Evolutionary conservation across 805 yeast species (phyloP), one percentile per base, ranked within the genome.

Genomic region (Ogataea corticis): DNA sequence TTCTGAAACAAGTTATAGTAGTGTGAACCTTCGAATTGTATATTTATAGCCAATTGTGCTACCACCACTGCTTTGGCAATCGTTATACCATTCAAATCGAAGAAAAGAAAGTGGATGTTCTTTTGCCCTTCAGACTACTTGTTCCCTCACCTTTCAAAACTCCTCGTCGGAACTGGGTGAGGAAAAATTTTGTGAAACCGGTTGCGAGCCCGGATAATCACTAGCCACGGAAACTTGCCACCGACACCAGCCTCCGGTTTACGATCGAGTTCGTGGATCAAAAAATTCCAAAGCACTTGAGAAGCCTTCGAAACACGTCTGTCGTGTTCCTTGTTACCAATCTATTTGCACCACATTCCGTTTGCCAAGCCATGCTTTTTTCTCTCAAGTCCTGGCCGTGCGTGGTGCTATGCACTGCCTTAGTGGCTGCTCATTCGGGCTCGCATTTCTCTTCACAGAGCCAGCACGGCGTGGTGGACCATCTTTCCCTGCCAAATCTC

Each of bases 401-500:
- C 15, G 28, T 21, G 30, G 41, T 16, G 17, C 40, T 32, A 2
- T 32, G 41, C 25, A 25, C 23, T 7, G 42, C 40, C 5, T 9
- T 14, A 7, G 15, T 18, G 25, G 30, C 35, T 28, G 18, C 38
- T 27, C 47, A 42, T 34, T 40, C 48, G 14, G 45, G 42, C 7
- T 48, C 40, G 12, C 33, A 37, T 37, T 37, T 37, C 32, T 37
- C 40, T 2, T 16, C 40, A 7, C 40, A 37, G 16, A 37, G 32
- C 32, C 40, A 37, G 25, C 40, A 37, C 10, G 40, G 40, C 6
- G 40, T 28, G 14, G 9, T 37, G 16, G 40, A 28, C 5, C 40
- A 37, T 18, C 40, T 59, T 11, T 61, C 68, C 4, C 25, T 65
- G 17, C 61, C 65, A 5, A 52, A 62, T 31, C 48, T 65, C 28